Evolutionary conservation across 257 asterid species (phyloP), one percentile per base, ranked within the genome.

Genomic region (Cordia subcordata): DNA sequence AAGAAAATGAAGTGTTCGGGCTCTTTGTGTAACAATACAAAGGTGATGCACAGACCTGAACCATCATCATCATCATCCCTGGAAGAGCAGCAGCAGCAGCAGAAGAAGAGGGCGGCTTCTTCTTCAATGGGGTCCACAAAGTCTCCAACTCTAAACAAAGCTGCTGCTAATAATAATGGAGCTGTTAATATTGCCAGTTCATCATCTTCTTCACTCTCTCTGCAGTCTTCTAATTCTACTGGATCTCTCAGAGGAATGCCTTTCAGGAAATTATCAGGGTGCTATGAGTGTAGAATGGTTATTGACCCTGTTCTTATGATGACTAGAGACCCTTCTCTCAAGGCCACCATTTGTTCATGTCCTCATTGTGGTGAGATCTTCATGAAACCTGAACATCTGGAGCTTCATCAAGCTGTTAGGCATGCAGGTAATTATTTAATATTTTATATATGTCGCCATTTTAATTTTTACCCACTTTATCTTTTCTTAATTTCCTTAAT

Each of bases 241-340:
- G 85, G 85, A 17, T 77, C 94, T 10, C 75, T 83, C 66, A 72
- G 87, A 58, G 81, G 68, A 33, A 86, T 86, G 94, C 94, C 88
- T 9, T 87, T 87, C 39, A 73, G 96, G 74, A 89, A 80, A 51
- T 74, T 89, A 0, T 86, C 96, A 0, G 91, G 95, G 1, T 89
- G 96, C 65, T 86, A 89, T 55, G 96, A 89, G 67, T 89, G 96
- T 13, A 73, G 88, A 65, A 86, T 89, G 89, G 96, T 86, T 61
- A 88, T 86, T 69, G 96, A 89, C 54, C 96, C 95, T 32, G 89
- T 82, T 56, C 87, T 84, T 57, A 89, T 85, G 12, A 75, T 81
- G 81, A 76, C 90, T 0, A 78, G 88, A 19, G 96, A 88, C 35
- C 91, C 94, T 67, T 85, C 95, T 33, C 70, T 88, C 67, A 88